Base-by-base conservation (phyloP, 768 basidiomycete genomes). In the Leccinum longicurvipes region DNA sequence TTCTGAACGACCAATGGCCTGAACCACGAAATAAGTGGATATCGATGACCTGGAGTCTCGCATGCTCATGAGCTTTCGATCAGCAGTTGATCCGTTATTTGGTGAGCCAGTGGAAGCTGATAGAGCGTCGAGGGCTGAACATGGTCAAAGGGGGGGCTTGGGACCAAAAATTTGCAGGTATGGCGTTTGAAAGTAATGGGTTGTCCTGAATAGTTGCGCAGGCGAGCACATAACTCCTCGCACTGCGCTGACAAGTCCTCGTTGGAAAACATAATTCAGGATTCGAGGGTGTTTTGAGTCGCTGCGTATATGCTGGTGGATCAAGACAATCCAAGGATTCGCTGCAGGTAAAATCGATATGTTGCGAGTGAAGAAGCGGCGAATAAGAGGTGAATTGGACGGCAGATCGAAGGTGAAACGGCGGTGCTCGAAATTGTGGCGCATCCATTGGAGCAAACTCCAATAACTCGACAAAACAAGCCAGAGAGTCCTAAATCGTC, bases 191-290 rank as follows among this genome's bases (percentile, higher is more conserved):
- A 19, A 54, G 47, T 46, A 45, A 24, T 12, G 29, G 14, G 7
- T 4, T 23, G 1, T n/a, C 23, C 4, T 21, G 45, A 15, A 32
- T 25, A 19, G 19, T 14, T 48, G 23, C 27, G 19, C 10, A 64
- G 63, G 53, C 49, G 17, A 62, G 63, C 55, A 53, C 14, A 52
- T 1, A n/a, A 24, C 3, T 48, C 42, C 41, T 34, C 0, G n/a
- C 31, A 31, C 7, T 50, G 15, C 1, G 19, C 44, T 21, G 29
- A 27, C 11, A 24, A 14, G 11, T 48, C 31, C 54, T 24, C 6
- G 2, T n/a, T 29, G 32, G 12, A 45, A 8, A 6, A n/a, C n/a
- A n/a, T n/a, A n/a, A n/a, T n/a, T n/a, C n/a, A n/a, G n/a, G 34
- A 32, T 15, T 32, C 34, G 17, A 36, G 8, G 17, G 34, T 17